Conservation (phyloP, 352 stramenopile species). For the Thraustochytrium sp. region DNA sequence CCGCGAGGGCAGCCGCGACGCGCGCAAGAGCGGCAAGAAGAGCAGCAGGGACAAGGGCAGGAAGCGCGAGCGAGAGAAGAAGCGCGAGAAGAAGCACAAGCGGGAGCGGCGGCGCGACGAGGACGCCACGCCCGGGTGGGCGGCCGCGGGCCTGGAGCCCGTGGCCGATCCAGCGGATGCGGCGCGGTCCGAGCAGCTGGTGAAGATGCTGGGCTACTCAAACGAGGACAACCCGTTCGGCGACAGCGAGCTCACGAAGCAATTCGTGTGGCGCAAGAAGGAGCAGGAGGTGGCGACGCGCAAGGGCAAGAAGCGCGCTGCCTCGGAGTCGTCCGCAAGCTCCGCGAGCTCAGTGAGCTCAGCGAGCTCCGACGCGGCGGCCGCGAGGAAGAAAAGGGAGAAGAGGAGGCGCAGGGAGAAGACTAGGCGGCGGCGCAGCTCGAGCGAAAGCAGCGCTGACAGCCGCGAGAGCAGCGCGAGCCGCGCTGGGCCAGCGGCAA, state of each 20-base stretch:
- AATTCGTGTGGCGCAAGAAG: constrained; percentile 97
- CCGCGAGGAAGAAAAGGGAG: background rate
- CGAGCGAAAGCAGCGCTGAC: background rate
- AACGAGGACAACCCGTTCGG: constrained; percentile 97
- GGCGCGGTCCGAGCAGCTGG: constrained; percentile 53
- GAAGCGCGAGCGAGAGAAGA: constrained; percentile 3
- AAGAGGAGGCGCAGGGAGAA: constrained; percentile 33
- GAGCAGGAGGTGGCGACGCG: constrained; percentile 58
- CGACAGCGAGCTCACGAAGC: constrained; percentile 90
- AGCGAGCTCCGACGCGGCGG: background rate
- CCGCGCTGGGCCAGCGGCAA: background rate
- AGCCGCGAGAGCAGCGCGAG: background rate
- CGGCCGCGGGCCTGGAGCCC: background rate
- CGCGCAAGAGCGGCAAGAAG: background rate
- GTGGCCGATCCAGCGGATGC: background rate
- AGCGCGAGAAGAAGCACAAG: background rate
- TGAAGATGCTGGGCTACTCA: constrained; percentile 86
- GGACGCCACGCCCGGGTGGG: background rate
- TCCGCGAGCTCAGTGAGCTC: background rate
- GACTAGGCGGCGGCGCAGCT: too few relatives aligned
- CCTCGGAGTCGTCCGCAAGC: constrained; percentile 52
- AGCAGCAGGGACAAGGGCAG: background rate
- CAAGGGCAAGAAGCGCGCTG: constrained; percentile 16
- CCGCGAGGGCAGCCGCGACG: background rate
- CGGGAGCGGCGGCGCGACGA: background rate